Evolutionary conservation across 2,329 filamentous ascomycete species (phyloP).

Genomic region (Colletotrichum musicola): DNA sequence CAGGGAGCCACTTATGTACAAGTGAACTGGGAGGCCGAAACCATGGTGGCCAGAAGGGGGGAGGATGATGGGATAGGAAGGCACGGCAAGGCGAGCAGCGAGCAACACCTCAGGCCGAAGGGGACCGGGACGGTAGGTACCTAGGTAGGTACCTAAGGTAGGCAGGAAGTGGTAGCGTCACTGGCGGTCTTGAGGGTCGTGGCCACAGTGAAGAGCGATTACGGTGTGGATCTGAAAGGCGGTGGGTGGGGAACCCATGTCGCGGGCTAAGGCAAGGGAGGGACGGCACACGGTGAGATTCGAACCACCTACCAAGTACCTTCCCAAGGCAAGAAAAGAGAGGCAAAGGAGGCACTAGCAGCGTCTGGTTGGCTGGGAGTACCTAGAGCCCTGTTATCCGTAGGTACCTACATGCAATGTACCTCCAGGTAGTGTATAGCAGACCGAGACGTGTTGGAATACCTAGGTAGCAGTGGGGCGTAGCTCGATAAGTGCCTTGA

Average conservation of each 20-base stretch:
- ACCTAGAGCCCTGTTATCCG: too few relatives aligned
- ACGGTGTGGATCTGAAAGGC: slow-evolving; percentile 3
- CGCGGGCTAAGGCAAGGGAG: too few relatives aligned
- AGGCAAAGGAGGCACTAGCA: slow-evolving; percentile 19
- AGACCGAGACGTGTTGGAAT: too few relatives aligned
- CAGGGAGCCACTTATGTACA: slow-evolving; percentile 36
- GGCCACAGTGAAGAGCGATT: not conserved
- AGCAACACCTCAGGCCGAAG: slow-evolving; percentile 7
- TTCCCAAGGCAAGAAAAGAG: slow-evolving; percentile 30
- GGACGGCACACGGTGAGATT: not conserved
- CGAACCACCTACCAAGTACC: not conserved
- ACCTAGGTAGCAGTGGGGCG: too few relatives aligned
- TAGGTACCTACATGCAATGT: too few relatives aligned
- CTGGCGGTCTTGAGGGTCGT: slow-evolving; percentile 1
- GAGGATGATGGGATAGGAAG: not conserved
- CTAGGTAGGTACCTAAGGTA: too few relatives aligned
- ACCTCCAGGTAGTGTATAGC: too few relatives aligned
- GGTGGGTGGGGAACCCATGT: not conserved
- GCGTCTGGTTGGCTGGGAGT: slow-evolving; percentile 28
- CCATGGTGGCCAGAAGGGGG: slow-evolving; percentile 22
- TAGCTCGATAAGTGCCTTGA: too few relatives aligned
- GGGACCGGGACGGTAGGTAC: not conserved
- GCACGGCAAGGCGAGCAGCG: not conserved
- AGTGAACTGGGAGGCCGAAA: slow-evolving; percentile 23
- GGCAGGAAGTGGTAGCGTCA: slow-evolving; percentile 37